Base-by-base conservation (phyloP, 768 basidiomycete genomes). In the Agrocybe pediades region DNA sequence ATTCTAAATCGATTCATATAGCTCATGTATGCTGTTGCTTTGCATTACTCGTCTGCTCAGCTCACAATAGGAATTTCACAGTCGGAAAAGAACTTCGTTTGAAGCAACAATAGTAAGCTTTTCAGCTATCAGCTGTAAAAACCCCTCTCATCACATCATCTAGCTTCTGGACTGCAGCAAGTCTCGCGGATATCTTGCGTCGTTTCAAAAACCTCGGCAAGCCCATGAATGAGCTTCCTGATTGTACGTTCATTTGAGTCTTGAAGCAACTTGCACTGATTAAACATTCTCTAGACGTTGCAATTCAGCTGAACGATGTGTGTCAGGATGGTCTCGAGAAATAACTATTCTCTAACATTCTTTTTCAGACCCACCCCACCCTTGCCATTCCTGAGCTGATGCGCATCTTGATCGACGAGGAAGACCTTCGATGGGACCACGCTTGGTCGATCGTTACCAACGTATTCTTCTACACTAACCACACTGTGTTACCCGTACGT, bases 401-500 rank as follows among this genome's bases (percentile, higher is more conserved):
- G 92, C 86, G 95, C 23, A 84, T 98, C 59, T 79, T 92, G 23
- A 73, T 91, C 60, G 96, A 98, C 63, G 96, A 98, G 30, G 96
- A 98, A 68, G 92, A 95, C 29, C 64, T 95, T 17, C 61, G 74
- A 1, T 99, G 94, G 90, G 83, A 85, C 57, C 62, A 71, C 15
- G 95, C 97, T 3, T 99, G 97, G 97, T 69, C 78, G 20, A 92
- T 98, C 61, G 86, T 88, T 41, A 92, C 85, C 48, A 88, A 88
- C 66, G 93, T 91, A 2, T 95, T 97, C 76, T 94, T 91, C 71
- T 98, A 94, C 75, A 98, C 95, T 9, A 97, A 96, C 68, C 95
- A 94, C 71, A 94, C 92, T 7, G 95, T 98, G 25, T 77, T 97
- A 25, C 91, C 93, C 20, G 92, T 88, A 36, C 62, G 84, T 44